Evolutionary conservation across 352 stramenopile species (phyloP).

Genomic region (Phytophthora quininea): DNA sequence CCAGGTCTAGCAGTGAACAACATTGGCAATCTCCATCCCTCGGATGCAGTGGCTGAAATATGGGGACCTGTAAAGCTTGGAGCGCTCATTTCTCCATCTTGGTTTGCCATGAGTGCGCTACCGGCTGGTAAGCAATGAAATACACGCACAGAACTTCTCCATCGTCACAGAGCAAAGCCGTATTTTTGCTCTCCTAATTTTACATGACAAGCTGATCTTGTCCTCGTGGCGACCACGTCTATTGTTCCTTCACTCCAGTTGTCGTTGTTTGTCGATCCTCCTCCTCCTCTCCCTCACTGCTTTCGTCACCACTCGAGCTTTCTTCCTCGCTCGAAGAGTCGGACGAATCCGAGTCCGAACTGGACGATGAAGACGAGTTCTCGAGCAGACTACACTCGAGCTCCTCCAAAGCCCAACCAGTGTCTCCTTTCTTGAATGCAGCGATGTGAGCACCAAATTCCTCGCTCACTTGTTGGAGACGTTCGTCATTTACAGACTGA

Average conservation of each 20-base stretch:
- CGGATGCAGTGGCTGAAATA: slow-evolving; percentile 1
- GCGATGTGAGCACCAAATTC: slow-evolving; percentile 36
- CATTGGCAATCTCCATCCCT: slow-evolving; percentile 47
- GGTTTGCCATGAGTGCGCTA: slow-evolving; percentile 22
- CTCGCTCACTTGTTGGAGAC: slow-evolving; percentile 41
- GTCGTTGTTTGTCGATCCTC: not conserved
- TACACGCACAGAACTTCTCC: not conserved
- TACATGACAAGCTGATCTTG: slow-evolving; percentile 29
- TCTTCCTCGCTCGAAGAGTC: slow-evolving; percentile 36
- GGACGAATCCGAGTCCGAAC: slow-evolving; percentile 34
- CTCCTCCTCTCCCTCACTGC: slow-evolving; percentile 11
- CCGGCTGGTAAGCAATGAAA: too few relatives aligned
- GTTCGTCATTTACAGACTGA: slow-evolving; percentile 64
- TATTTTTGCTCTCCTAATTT: slow-evolving; percentile 45
- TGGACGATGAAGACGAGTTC: slow-evolving; percentile 27
- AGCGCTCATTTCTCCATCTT: slow-evolving; percentile 15
- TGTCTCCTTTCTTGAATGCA: slow-evolving; percentile 71
- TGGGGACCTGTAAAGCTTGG: slow-evolving; percentile 17
- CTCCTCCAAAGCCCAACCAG: slow-evolving; percentile 77
- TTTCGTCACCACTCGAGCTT: slow-evolving; percentile 35
- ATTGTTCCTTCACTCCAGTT: not conserved
- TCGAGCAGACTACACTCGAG: slow-evolving; percentile 70
- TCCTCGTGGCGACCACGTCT: slow-evolving; percentile 17
- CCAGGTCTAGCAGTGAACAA: slow-evolving; percentile 60
- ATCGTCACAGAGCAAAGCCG: slow-evolving; percentile 11